Base-by-base conservation (phyloP, 1,284 basidiomycete species). In the Austroboletus rostrupii region DNA sequence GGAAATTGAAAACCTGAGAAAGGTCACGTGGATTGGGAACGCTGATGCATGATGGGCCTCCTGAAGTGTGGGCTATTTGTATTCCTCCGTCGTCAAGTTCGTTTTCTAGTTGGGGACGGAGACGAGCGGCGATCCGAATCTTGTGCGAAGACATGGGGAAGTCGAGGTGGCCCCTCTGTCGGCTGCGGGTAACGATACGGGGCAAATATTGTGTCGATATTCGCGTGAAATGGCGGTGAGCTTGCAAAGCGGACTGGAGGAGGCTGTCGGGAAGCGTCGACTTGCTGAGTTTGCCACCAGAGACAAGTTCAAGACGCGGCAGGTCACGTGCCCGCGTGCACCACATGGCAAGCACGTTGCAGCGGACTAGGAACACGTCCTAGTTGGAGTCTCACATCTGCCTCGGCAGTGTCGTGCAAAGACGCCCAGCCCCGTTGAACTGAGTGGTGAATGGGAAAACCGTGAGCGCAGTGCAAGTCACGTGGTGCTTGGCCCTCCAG, bases 1-100 rank as follows among this genome's bases (percentile, higher is more conserved):
- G 84, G 61, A 87, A 90, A 53, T 81, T 83, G 66, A 87, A 88
- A 13, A 84, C 66, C 61, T 87, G 82, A 17, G 71, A 71, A 1
- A 73, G 58, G 60, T 86, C 82, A 50, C 83, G 72, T 0, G 84
- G 85, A 61, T 89, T 88, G 28, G 76, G 70, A 8, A 88, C 82
- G 23, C 71, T 74, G 48, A 88, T 80, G 45, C 66, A 74, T 8
- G 74, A 68, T n/a, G 63, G 60, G 23, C 64, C 62, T 7, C 70
- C 68, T 33, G 73, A 69, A 3, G 64, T 49, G 47, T 76, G 76
- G 42, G 72, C 65, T 29, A 88, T 74, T 48, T 74, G 72, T 42
- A 90, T 70, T 13, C 77, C 76, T 44, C 78, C 75, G 62, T 89
- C 87, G 45, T 78, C 76, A 19, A 79, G 62, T 64, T 89, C 87